Percentiles rank a stretch among this genome's conserved stretches.
Evolutionary conservation across 2,329 filamentous ascomycete species (phyloP).

Genomic region (Capronia coronata): DNA sequence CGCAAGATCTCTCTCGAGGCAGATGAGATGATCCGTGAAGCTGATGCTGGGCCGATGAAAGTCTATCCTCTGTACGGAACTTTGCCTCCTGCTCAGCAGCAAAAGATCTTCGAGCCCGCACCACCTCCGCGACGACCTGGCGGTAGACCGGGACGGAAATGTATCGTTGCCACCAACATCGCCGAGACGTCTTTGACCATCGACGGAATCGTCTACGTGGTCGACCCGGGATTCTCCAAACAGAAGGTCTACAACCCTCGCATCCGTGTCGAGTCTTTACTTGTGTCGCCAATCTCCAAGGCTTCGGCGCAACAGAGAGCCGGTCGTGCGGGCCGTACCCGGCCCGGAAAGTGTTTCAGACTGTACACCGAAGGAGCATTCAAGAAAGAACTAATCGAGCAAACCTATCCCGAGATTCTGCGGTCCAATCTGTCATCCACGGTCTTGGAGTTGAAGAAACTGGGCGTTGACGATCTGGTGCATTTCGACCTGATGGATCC

Average conservation of each 20-base stretch:
- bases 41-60: constrained; percentile 79
- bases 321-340: constrained; percentile 97
- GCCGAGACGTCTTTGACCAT: constrained; percentile 97
- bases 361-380: constrained; percentile 93
- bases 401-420: constrained; percentile 93
- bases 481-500: constrained; percentile 99
- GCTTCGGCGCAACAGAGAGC: constrained; percentile 95
- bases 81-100: constrained; percentile 85
- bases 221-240: constrained; percentile 98
- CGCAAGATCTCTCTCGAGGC: constrained; percentile 85
- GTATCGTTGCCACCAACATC: constrained; percentile 93
- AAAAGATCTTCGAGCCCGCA: constrained; percentile 88
- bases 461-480: constrained; percentile 89
- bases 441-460: constrained; percentile 92
- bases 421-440: constrained; percentile 92
- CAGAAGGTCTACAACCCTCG: constrained; percentile 99
- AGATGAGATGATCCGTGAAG: constrained; percentile 86
- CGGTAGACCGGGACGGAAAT: constrained; percentile 84
- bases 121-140: constrained; percentile 66
- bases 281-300: constrained; percentile 98
- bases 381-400: constrained; percentile 95
- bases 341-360: constrained; percentile 96
- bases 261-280: constrained; percentile 88
- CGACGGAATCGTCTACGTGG: constrained; percentile 96
- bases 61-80: constrained; percentile 94